Conservation (phyloP, 2,329 filamentous ascomycete species). For the Bertia moriformis region DNA sequence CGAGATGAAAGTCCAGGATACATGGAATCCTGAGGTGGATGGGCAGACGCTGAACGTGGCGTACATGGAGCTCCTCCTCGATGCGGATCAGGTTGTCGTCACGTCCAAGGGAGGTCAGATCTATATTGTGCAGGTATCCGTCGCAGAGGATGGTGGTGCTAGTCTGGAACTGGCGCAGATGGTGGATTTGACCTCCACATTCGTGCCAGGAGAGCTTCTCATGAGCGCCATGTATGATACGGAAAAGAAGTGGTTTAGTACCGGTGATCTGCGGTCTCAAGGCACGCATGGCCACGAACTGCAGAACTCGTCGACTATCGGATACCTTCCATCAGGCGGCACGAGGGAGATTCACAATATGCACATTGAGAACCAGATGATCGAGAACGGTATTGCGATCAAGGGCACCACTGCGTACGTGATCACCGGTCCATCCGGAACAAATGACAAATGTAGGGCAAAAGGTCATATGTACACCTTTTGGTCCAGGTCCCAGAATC, state of each 20-base stretch:
- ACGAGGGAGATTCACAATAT: neutral
- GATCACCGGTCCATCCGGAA: conserved; percentile 4
- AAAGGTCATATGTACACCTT: too few relatives aligned
- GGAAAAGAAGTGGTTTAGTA: conserved; percentile 3
- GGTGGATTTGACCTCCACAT: neutral
- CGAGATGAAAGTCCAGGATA: too few relatives aligned
- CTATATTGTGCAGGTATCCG: neutral
- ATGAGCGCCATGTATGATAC: conserved; percentile 2
- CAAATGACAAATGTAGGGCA: too few relatives aligned
- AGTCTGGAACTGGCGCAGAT: neutral
- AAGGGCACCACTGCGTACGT: conserved; percentile 5
- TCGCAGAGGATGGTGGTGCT: neutral
- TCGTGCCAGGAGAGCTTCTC: conserved; percentile 1
- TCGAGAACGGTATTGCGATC: conserved; percentile 7
- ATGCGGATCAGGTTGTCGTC: conserved; percentile 1
- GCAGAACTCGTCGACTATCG: conserved; percentile 2
- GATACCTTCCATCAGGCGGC: conserved; percentile 1
- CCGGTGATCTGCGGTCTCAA: neutral
- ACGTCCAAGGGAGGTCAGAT: neutral
- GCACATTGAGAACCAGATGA: conserved; percentile 4
- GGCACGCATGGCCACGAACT: too few relatives aligned
- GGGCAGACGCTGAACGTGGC: conserved; percentile 3
- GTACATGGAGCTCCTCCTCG: conserved; percentile 2
- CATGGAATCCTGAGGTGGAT: too few relatives aligned
- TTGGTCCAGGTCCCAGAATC: too few relatives aligned